Conservation (phyloP, 345 rosid genomes). For the Raphanus sativus region DNA sequence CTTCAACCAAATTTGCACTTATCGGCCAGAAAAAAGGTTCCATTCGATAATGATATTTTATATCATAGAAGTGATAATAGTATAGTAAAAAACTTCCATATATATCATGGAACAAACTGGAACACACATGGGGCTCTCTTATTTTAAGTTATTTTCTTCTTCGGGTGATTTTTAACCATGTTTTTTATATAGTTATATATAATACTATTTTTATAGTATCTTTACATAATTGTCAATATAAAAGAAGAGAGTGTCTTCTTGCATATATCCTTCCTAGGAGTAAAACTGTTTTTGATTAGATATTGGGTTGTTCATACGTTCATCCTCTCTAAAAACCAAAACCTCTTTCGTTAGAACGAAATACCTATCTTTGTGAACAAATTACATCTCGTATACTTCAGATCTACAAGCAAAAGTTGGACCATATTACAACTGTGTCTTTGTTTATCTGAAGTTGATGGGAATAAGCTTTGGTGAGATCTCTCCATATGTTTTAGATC, state of each 20-base stretch:
- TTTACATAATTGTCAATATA: slow-evolving; percentile 20
- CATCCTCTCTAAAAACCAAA: slow-evolving; percentile 18
- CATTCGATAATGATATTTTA: slow-evolving; percentile 12
- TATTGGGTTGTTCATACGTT: slow-evolving; percentile 33
- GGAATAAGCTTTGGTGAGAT: slow-evolving; percentile 22
- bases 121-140: slow-evolving; percentile 26
- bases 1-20: slow-evolving; percentile 40
- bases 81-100: slow-evolving; percentile 11
- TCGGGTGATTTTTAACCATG: slow-evolving; percentile 20
- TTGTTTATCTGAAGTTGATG: slow-evolving; percentile 17
- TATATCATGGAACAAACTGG: slow-evolving; percentile 39
- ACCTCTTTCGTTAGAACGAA: slow-evolving; percentile 27
- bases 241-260: slow-evolving; percentile 23
- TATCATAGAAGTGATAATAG: not conserved
- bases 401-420: slow-evolving; percentile 10
- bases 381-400: slow-evolving; percentile 14
- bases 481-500: slow-evolving; percentile 20
- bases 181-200: slow-evolving; percentile 4
- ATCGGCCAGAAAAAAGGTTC: slow-evolving; percentile 35
- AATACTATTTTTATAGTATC: slow-evolving; percentile 9
- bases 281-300: slow-evolving; percentile 38
- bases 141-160: slow-evolving; percentile 10
- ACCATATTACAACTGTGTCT: slow-evolving; percentile 9
- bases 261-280: slow-evolving; percentile 32
- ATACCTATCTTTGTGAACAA: slow-evolving; percentile 14